Percentiles rank a stretch among this genome's conserved stretches.
phyloP scores from a whole-genome alignment of 2,329 filamentous ascomycete species.

The Shiraia bambusicola region DNA sequence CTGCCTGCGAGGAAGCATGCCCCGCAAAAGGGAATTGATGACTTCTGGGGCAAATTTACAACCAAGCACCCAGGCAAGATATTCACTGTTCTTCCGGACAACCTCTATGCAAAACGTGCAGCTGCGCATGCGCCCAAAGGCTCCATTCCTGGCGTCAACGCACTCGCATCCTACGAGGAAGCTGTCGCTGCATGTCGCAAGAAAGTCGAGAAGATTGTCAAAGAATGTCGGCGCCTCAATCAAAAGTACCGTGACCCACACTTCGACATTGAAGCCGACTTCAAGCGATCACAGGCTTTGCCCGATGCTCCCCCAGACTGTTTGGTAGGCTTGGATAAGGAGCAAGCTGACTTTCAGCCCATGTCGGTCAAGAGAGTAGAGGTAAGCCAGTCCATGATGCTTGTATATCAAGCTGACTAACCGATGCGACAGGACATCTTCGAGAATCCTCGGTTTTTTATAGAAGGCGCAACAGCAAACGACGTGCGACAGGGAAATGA shows the following conservation, averaged over 20 bases:
- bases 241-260: slow-evolving; percentile 85
- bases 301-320: slow-evolving; percentile 49
- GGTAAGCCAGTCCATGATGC: slow-evolving; percentile 42
- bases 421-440: slow-evolving; percentile 68
- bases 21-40: slow-evolving; percentile 67
- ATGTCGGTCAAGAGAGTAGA: slow-evolving; percentile 73
- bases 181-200: slow-evolving; percentile 68
- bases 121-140: slow-evolving; percentile 57
- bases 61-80: slow-evolving; percentile 72
- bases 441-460: slow-evolving; percentile 72
- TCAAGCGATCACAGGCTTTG: slow-evolving; percentile 53
- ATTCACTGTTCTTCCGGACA: slow-evolving; percentile 69
- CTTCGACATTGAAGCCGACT: slow-evolving; percentile 79
- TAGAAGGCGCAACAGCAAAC: slow-evolving; percentile 73
- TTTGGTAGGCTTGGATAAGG: slow-evolving; percentile 51
- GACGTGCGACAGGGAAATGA: slow-evolving; percentile 77
- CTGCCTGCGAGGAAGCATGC: slow-evolving; percentile 51
- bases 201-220: slow-evolving; percentile 59
- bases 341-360: slow-evolving; percentile 52
- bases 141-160: slow-evolving; percentile 60
- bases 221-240: slow-evolving; percentile 72
- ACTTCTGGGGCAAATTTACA: slow-evolving; percentile 71
- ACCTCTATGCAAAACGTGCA: slow-evolving; percentile 63
- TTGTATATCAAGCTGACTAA: slow-evolving; percentile 12
- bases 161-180: slow-evolving; percentile 70